Evolutionary conservation across 768 basidiomycete species (phyloP).

Genomic region (Cystobasidium onofrii): DNA sequence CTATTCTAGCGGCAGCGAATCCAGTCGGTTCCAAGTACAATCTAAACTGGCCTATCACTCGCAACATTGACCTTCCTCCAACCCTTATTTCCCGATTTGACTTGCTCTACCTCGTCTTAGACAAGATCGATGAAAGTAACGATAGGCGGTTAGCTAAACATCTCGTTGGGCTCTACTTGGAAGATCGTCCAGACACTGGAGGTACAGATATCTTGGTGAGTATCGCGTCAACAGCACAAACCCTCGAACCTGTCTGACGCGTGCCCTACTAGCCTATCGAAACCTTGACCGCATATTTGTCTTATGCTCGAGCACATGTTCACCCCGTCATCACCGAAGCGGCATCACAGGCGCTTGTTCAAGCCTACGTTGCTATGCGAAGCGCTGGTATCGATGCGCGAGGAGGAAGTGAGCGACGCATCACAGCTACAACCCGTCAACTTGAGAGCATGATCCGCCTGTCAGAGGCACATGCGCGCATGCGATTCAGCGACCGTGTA

Average conservation of each 20-base stretch:
- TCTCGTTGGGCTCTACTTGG: slow-evolving; percentile 84
- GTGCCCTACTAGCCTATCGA: slow-evolving; percentile 63
- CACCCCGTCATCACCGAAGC: slow-evolving; percentile 77
- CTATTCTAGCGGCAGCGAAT: slow-evolving; percentile 82
- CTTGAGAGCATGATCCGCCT: slow-evolving; percentile 88
- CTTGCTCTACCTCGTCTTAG: slow-evolving; percentile 86
- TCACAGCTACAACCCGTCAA: slow-evolving; percentile 95
- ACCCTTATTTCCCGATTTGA: slow-evolving; percentile 98
- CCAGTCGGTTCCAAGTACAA: slow-evolving; percentile 95
- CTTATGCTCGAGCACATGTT: slow-evolving; percentile 76
- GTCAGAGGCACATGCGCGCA: slow-evolving; percentile 89
- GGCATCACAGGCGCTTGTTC: slow-evolving; percentile 74
- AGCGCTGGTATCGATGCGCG: slow-evolving; percentile 82
- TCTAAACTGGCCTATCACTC: slow-evolving; percentile 77
- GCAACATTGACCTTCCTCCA: slow-evolving; percentile 94
- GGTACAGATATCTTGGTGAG: slow-evolving; percentile 69
- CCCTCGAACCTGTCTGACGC: background rate
- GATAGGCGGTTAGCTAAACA: slow-evolving; percentile 86
- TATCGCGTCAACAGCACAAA: slow-evolving; percentile 24
- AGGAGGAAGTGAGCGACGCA: slow-evolving; percentile 69
- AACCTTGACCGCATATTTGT: slow-evolving; percentile 86
- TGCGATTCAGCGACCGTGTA: slow-evolving; percentile 83
- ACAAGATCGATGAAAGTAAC: slow-evolving; percentile 78
- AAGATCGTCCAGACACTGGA: slow-evolving; percentile 66
- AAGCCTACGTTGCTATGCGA: slow-evolving; percentile 86